Evolutionary conservation across 1,284 basidiomycete genomes (phyloP).

Genomic region (Cutaneotrichosporon cyanovorans): DNA sequence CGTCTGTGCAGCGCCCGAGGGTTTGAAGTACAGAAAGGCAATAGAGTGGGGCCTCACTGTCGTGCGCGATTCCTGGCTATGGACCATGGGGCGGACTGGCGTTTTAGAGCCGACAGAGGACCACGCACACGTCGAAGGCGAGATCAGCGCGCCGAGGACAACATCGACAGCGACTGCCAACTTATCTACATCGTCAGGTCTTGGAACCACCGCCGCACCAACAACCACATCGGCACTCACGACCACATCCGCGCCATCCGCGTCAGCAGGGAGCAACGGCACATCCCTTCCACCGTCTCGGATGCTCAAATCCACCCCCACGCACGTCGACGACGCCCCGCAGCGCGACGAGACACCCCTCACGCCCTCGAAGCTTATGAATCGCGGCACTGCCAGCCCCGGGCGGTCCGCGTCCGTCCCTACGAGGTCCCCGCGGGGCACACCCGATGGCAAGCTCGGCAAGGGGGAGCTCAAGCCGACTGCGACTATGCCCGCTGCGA

Average conservation of each 20-base stretch:
- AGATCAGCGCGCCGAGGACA: not conserved
- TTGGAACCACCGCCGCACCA: too few relatives aligned
- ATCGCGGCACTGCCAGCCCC: constrained; percentile 8
- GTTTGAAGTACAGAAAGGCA: constrained; percentile 33
- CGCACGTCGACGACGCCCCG: constrained; percentile 26
- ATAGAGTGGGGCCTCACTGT: constrained; percentile 34
- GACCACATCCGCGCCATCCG: too few relatives aligned
- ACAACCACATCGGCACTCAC: too few relatives aligned
- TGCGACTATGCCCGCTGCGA: not conserved
- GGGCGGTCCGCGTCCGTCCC: constrained; percentile 3
- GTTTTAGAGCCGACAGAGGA: constrained; percentile 18
- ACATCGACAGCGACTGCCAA: too few relatives aligned
- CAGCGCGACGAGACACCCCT: constrained; percentile 11
- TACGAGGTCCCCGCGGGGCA: not conserved
- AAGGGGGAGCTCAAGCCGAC: too few relatives aligned
- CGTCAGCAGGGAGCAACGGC: not conserved
- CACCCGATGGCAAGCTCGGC: too few relatives aligned
- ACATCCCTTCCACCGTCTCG: constrained; percentile 6
- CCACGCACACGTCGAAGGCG: constrained; percentile 12
- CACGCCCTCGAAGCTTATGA: constrained; percentile 27
- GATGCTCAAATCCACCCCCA: constrained; percentile 28
- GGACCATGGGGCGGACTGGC: constrained; percentile 29
- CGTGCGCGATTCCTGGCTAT: constrained; percentile 34
- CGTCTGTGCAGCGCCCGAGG: constrained; percentile 21
- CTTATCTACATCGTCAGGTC: too few relatives aligned